A percentile compares a stretch with the other conserved stretches of the same genome.
Conservation (phyloP, 306 rosid genomes). For the Arachis hypogaea region DNA sequence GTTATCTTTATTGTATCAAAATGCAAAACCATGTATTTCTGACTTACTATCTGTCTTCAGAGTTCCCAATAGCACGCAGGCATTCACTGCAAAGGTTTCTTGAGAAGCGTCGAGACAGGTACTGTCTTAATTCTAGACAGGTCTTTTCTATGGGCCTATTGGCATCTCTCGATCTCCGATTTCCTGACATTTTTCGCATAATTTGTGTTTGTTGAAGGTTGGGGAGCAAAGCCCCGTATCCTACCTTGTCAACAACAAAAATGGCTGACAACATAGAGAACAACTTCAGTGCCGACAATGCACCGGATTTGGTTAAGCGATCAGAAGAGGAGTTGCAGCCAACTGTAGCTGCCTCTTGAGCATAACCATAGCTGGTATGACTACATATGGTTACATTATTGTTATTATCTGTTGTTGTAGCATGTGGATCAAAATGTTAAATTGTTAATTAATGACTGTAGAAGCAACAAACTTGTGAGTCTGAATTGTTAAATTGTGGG, state of each 20-base stretch:
- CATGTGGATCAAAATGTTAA: constrained; percentile 11
- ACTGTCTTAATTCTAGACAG: constrained; percentile 5
- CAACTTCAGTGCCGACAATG: constrained; percentile 39
- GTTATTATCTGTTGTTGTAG: not conserved
- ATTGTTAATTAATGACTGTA: constrained; percentile 21
- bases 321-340: constrained; percentile 50
- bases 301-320: constrained; percentile 41
- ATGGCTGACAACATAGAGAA: constrained; percentile 42
- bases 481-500: constrained; percentile 27
- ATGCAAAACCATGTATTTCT: not conserved
- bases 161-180: constrained; percentile 6
- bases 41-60: constrained; percentile 37
- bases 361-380: constrained; percentile 3
- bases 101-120: constrained; percentile 75
- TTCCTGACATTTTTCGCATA: not conserved
- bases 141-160: constrained; percentile 2
- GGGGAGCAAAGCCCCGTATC: constrained; percentile 63
- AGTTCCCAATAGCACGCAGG: constrained; percentile 69
- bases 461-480: constrained; percentile 17
- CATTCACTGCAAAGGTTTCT: constrained; percentile 72
- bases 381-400: no score
- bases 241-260: constrained; percentile 48
- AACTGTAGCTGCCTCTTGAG: constrained; percentile 44
- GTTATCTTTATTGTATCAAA: constrained; percentile 1
- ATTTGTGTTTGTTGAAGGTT: constrained; percentile 48